These are phyloP conservation scores for Phialemonium atrogriseum DNA, from an alignment of 2,329 filamentous ascomycete genomes.

Conservation along the genomic window DNA sequence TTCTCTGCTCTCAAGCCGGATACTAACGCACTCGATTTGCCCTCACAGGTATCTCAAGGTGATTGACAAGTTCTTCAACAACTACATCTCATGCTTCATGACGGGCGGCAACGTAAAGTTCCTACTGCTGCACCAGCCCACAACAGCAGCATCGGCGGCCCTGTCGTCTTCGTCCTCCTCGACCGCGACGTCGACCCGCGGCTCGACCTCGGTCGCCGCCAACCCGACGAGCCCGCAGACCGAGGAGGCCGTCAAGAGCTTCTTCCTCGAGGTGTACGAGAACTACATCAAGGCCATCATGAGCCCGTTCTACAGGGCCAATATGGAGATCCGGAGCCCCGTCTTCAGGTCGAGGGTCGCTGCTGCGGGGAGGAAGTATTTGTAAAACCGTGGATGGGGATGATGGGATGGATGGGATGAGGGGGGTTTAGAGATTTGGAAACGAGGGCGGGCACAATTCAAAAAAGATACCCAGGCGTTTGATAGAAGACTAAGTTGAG, in stretches of 20 bases:
- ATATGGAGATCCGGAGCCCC: conserved; percentile 78
- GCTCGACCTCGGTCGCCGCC: conserved; percentile 63
- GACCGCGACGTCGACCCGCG: conserved; percentile 32
- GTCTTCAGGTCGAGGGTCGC: conserved; percentile 76
- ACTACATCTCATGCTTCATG: conserved; percentile 90
- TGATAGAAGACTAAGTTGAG: no score
- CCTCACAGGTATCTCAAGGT: conserved; percentile 78
- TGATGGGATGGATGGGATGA: neutral
- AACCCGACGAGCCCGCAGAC: conserved; percentile 86
- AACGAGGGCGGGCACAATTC: no score
- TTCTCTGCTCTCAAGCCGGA: neutral
- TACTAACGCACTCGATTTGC: conserved; percentile 3
- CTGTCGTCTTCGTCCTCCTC: conserved; percentile 10
- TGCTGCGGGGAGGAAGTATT: conserved; percentile 85
- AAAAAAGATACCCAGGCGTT: no score
- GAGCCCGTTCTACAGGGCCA: conserved; percentile 88
- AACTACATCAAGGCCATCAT: conserved; percentile 95
- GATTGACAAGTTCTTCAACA: conserved; percentile 94
- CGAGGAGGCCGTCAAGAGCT: conserved; percentile 90
- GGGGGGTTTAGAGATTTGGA: no score
- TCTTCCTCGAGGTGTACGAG: conserved; percentile 94
- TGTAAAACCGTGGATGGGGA: conserved; percentile 39
- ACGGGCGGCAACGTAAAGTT: conserved; percentile 91
- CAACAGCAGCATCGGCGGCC: conserved; percentile 24
- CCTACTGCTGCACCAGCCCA: conserved; percentile 82